Evolutionary conservation across 768 basidiomycete species (phyloP).

Genomic region (Pleurotus cornucopiae): DNA sequence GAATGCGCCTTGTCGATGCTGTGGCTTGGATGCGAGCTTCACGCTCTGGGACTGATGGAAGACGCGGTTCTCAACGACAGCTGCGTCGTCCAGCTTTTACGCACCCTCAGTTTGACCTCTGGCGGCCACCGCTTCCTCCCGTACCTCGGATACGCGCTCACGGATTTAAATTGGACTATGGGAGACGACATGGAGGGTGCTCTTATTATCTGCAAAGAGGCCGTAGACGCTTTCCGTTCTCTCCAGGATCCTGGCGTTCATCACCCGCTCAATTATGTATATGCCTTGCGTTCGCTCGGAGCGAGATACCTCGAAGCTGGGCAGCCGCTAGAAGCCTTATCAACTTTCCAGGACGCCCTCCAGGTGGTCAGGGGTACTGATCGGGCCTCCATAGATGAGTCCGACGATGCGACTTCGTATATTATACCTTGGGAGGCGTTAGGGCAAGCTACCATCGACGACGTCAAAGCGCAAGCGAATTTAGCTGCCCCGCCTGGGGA

Average conservation of each 20-base stretch:
- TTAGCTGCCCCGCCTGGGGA: not conserved
- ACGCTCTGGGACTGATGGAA: not conserved
- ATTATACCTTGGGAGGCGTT: not conserved
- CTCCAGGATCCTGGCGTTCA: not conserved
- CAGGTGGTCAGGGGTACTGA: not conserved
- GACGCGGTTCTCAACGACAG: not conserved
- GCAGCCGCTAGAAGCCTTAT: not conserved
- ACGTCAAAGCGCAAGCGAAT: not conserved
- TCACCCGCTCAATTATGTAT: not conserved
- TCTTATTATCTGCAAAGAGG: not conserved
- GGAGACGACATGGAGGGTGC: not conserved
- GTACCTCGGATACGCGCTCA: not conserved
- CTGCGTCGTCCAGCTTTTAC: not conserved
- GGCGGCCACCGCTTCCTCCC: not conserved
- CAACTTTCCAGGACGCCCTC: not conserved
- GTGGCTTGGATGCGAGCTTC: not conserved
- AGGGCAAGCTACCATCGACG: not conserved
- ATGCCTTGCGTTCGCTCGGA: not conserved
- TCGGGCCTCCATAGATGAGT: not conserved
- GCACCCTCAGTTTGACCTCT: not conserved
- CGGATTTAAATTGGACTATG: not conserved
- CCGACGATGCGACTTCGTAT: not conserved
- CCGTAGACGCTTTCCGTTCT: not conserved
- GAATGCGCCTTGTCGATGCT: not conserved
- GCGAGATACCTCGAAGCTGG: not conserved